Evolutionary conservation across 495 filamentous ascomycete genomes (phyloP), one percentile per base, ranked within the genome.

Genomic region (Penicillium roqueforti): DNA sequence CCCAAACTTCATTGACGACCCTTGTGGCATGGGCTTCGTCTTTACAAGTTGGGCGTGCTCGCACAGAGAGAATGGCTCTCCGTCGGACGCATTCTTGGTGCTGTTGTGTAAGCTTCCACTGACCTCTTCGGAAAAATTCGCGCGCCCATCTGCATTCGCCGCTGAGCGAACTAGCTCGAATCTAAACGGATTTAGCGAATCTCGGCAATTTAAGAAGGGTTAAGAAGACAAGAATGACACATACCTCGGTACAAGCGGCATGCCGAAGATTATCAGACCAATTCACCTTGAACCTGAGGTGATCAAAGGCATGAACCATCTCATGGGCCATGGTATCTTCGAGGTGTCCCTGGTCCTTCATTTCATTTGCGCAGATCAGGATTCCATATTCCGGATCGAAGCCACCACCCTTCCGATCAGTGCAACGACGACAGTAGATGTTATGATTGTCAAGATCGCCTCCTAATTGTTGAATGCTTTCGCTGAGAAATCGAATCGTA

Each of bases 271-370:
- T 80, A 51, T 85, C 84, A 4, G 72, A 70, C 80, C 84, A 89
- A 58, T 98, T 84, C 32, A 96, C 83, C 71, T 95, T 90, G 74
- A 89, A 98, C 57, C 91, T 69, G 60, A 97, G 66, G 69, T 96
- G 88, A 66, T 98, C 93, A 76, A 89, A 97, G 8, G 91, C 92
- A 75, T 98, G 93, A 49, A 98, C 86, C 87, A 98, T 91, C 75
- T 98, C 93, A 72, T 98, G 93, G 38, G 93, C 87, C 64, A 98
- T 76, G 29, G 90, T 96, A 67, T 98, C 93, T 75, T 98, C 93
- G 57, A 95, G 62, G 62, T 95, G 87, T 2, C 82, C 78, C 42
- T 81, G 76, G 61, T 87, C 81, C 42, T 82, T 73, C 68, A 97
- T 76, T 68, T 88, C 82, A 65, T 98, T 97, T 26, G 95, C 88